These are phyloP conservation scores for Lentinula lateritia DNA, from an alignment of 768 basidiomycete genomes.

Conservation along the genomic window DNA sequence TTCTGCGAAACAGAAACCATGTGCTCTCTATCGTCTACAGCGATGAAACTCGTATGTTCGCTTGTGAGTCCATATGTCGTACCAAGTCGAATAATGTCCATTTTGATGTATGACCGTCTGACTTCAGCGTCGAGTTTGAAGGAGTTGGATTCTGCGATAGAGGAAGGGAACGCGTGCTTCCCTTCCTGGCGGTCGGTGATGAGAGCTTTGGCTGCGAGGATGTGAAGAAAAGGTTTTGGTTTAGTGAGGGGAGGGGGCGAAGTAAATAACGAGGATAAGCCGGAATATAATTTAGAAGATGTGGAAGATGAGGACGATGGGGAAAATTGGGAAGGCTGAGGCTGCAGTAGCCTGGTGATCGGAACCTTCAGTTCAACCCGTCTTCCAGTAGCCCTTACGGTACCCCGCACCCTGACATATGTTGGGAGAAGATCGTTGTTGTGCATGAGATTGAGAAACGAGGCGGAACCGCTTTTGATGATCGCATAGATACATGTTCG, in stretches of 20 bases:
- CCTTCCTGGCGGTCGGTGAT: conserved; percentile 2
- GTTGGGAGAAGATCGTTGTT: neutral
- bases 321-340: neutral
- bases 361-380: neutral
- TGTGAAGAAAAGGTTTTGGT: neutral
- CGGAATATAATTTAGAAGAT: too few species aligned
- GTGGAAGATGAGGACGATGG: too few species aligned
- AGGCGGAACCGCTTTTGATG: neutral
- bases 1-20: too few species aligned
- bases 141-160: neutral
- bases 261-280: too few species aligned
- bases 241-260: too few species aligned
- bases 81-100: conserved; percentile 2
- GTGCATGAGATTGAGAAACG: too few species aligned
- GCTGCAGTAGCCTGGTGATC: neutral
- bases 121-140: too few species aligned
- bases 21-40: neutral
- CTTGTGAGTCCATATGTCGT: conserved; percentile 3
- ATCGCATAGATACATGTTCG: conserved; percentile 5
- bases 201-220: conserved; percentile 4
- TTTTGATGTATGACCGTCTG: neutral
- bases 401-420: neutral
- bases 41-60: conserved; percentile 4
- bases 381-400: neutral
- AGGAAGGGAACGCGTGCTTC: neutral